Evolutionary conservation across 768 basidiomycete species (phyloP), one percentile per base, ranked within the genome.

Genomic region (Ephemerocybe angulata): DNA sequence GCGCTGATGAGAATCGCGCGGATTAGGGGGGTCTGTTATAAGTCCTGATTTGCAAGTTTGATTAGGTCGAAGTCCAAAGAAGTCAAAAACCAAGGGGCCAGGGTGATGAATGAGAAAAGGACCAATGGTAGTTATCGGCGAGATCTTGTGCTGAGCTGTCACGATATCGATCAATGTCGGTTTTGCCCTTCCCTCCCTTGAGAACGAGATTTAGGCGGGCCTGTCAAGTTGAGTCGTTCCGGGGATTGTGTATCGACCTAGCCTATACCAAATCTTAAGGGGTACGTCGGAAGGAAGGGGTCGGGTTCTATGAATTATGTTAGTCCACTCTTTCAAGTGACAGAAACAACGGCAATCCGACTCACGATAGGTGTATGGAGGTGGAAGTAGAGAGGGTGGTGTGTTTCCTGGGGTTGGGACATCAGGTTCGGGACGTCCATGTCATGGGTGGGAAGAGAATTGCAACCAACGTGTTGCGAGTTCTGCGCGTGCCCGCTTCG

Each of bases 11-110:
- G 48, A 50, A 22, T 27, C 46, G 46, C 48, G 48, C 48, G 29
- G 48, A 50, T 50, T 50, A 50, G 48, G 48, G 48, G 48, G 42
- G 48, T 10, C n/a, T 13, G 19, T 50, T 50, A 50, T 50, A 50
- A 35, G 48, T 50, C 29, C 30, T 50, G 48, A 50, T 33, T 50
- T 13, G 43, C 43, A 46, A 46, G 43, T 46, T 50, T 19, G 30
- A 50, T 50, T n/a, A 50, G 29, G 48, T 29, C 46, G 48, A 50
- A 22, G 48, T 17, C 29, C 17, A 29, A 13, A 33, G 17, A 30
- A 50, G 28, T 33, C 48, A 50, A 19, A 17, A 50, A 22, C 7
- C 48, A 31, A 33, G n/a, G 48, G 48, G 8, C 25, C 27, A 17
- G 28, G 29, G 21, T 13, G 17, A n/a, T 21, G 28, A 35, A 50